Evolutionary conservation across 2,329 filamentous ascomycete species (phyloP).

Genomic region (Aspergillus sp.): DNA sequence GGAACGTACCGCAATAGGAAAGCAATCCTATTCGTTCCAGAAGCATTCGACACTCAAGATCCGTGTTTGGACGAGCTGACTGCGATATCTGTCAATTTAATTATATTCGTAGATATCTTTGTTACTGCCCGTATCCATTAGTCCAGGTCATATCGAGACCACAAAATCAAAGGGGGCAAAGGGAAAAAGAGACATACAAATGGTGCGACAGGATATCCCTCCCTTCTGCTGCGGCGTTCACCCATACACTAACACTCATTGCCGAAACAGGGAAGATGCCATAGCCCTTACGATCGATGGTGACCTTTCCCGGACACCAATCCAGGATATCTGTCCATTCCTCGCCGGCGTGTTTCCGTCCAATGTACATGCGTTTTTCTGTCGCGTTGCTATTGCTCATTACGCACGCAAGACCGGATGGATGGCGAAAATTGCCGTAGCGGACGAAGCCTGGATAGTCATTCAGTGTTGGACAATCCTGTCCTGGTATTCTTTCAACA

Average conservation of each 20-base stretch:
- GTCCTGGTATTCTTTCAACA: neutral
- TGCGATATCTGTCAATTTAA: no score
- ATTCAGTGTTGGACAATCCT: neutral
- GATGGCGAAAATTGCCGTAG: conserved; percentile 43
- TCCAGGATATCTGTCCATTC: conserved; percentile 55
- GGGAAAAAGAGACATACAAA: conserved; percentile 32
- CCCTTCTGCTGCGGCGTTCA: conserved; percentile 47
- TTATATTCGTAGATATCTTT: neutral
- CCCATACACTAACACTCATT: conserved; percentile 54
- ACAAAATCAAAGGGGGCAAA: neutral
- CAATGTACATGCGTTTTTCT: conserved; percentile 55
- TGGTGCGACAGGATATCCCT: conserved; percentile 36
- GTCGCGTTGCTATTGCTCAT: conserved; percentile 46
- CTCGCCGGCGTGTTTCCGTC: conserved; percentile 49
- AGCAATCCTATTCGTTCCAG: neutral
- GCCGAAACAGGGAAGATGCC: conserved; percentile 48
- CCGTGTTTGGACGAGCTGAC: no score
- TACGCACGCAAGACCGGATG: conserved; percentile 47
- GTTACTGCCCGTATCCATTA: neutral
- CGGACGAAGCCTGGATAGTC: conserved; percentile 41
- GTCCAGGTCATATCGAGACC: neutral
- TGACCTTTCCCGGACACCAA: conserved; percentile 46
- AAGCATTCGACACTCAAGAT: no score
- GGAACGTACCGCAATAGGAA: conserved; percentile 4
- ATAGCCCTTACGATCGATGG: conserved; percentile 52